Evolutionary conservation across 140 eudicot genomes (phyloP).

Genomic region (Ambrosia hybrid): DNA sequence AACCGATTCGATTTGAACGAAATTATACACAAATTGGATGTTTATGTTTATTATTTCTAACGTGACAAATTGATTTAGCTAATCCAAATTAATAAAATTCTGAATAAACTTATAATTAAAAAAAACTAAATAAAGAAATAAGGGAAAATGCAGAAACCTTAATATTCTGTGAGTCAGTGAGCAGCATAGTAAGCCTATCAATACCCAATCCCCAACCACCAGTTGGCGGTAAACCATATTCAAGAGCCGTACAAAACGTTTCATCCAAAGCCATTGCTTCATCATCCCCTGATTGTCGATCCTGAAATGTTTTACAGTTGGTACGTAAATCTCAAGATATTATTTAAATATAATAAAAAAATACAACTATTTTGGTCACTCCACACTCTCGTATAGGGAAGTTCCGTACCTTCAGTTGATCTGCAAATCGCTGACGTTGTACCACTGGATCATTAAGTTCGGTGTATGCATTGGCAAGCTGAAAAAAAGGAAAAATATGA

Average conservation of each 20-base stretch:
- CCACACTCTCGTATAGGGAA: too few species aligned
- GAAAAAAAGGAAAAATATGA: not conserved
- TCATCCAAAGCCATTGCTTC: conserved; percentile 99
- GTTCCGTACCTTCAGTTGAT: conserved; percentile 76
- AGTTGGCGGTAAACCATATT: conserved; percentile 95
- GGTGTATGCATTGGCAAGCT: conserved; percentile 96
- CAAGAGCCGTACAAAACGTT: conserved; percentile 87
- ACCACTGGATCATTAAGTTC: conserved; percentile 95
- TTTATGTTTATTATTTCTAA: too few species aligned
- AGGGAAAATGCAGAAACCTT: conserved; percentile 47
- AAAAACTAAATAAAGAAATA: not conserved
- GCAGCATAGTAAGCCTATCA: conserved; percentile 85
- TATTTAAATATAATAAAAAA: not conserved
- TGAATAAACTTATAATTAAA: too few species aligned
- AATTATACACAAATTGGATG: too few species aligned
- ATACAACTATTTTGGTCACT: not conserved
- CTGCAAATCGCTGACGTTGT: conserved; percentile 92
- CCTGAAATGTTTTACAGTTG: conserved; percentile 46
- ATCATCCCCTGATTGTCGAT: conserved; percentile 96
- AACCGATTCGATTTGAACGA: too few species aligned
- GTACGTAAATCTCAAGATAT: not conserved
- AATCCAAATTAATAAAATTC: too few species aligned
- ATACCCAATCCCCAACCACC: conserved; percentile 99
- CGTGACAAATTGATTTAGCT: too few species aligned
- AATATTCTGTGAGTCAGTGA: conserved; percentile 92